Evolutionary conservation across 495 filamentous ascomycete species (phyloP), one percentile per base, ranked within the genome.

Genomic region (Rostrohypoxylon terebratum): DNA sequence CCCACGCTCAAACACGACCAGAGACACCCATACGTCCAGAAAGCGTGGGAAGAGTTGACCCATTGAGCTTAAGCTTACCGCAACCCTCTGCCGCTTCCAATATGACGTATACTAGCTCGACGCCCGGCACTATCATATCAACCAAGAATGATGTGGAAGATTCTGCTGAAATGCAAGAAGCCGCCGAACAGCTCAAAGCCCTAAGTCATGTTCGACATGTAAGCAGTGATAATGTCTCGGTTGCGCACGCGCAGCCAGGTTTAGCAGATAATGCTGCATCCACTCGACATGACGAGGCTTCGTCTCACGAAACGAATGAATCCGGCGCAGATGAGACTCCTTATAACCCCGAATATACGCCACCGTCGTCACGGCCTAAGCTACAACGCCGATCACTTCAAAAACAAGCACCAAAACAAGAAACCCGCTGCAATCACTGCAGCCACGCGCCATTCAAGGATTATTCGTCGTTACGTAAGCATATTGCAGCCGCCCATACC

Each of bases 381-480:
- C 76, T 77, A 18, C 74, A 59, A 45, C 80, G 85, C 28, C 78
- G 84, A 58, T 83, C 84, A 7, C 81, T 87, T 16, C 82, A 83
- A 33, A 87, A 87, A 58, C 79, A 83, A 68, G 77, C 78, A 0
- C 81, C 83, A 2, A 87, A 85, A 68, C 85, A 86, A 68, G 86
- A 88, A 68, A 87, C 84, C 1, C 80, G 83, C 14, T 88, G 86
- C 74, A 79, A 77, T 23, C 81, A 84, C 40, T 88, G 86, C 70
- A 87, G 81, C 67, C 86, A 87, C 65, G 82, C 85, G 0, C 86
- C 86, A 1, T 88, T 88, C 75, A 87, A 87, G 58, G 86, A 88
- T 64, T 86, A 84, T 14, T 88, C 84, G 1, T 87, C 85, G 2
- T 77, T 86, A 38, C 81, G 86, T 13, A 90, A 90, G 69, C 88